Evolutionary conservation across 805 yeast genomes (phyloP), one percentile per base, ranked within the genome.

Genomic region (Cyberlindnera bimundalis): DNA sequence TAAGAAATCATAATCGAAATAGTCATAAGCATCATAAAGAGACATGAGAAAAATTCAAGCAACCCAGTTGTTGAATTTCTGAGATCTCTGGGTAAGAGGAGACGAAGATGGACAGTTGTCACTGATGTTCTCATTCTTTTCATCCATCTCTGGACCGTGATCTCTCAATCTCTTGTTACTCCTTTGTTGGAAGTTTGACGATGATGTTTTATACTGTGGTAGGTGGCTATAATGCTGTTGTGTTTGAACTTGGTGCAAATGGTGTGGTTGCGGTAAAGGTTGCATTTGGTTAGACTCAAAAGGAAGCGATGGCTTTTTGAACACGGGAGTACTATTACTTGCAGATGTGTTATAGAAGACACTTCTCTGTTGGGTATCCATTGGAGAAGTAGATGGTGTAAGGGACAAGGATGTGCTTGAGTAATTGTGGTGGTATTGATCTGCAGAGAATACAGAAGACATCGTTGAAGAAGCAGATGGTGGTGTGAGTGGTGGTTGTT

Each of bases 401-500:
- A 45, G 12, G 4, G 46, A 20, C 5, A 50, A 21, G 1, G 52
- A 50, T 19, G 45, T 37, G 31, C 40, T 24, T n/a, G 53, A 50
- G 35, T 43, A 43, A 26, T 41, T 39, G 23, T 33, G 20, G 5
- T 40, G 42, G 33, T 35, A 43, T 10, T 32, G 32, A 12, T 47
- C 48, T 13, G 33, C 30, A 6, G 52, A 47, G 33, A 50, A 50
- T 3, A 50, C 42, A 3, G 58, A 48, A 2, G 58, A 49, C 24
- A 52, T 37, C 1, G 61, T 50, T n/a, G 60, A 47, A 5, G 63
- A 57, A 11, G 62, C 51, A 10, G 66, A 57, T 11, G 66, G 65
- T 14, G 67, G 66, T 8, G 67, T 62, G 31, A 58, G 43, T 19
- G 58, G 58, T 35, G 44, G 32, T 4, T 29, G 31, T 8, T 51